phyloP scores from a whole-genome alignment of 2,329 filamentous ascomycete genomes.

The Pseudophaeomoniella oleicola region DNA sequence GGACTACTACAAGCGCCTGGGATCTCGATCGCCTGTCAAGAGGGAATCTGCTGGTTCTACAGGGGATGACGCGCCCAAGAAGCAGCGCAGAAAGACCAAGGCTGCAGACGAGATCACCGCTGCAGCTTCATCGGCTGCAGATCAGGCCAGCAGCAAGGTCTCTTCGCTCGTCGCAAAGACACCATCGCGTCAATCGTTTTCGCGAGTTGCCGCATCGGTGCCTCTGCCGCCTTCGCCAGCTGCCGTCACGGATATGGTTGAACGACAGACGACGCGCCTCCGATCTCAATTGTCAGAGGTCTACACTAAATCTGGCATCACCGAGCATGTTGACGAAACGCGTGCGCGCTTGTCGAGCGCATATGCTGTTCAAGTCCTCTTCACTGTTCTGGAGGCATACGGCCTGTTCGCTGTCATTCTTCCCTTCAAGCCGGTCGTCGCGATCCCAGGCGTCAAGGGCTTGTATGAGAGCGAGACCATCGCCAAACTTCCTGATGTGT shows the following conservation, averaged over 20 bases:
- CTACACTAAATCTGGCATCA: slow-evolving; percentile 21
- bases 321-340: slow-evolving; percentile 42
- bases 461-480: slow-evolving; percentile 16
- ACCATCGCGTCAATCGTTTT: slow-evolving; percentile 21
- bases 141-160: not conserved
- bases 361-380: slow-evolving; percentile 52
- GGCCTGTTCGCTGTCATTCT: slow-evolving; percentile 58
- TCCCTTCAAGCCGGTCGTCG: slow-evolving; percentile 56
- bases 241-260: slow-evolving; percentile 61
- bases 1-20: slow-evolving; percentile 62
- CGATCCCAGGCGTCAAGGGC: not conserved
- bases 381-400: slow-evolving; percentile 55
- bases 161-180: slow-evolving; percentile 4
- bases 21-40: slow-evolving; percentile 48
- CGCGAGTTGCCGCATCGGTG: slow-evolving; percentile 34
- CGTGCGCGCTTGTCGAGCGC: slow-evolving; percentile 56
- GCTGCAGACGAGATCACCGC: slow-evolving; percentile 23
- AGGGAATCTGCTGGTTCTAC: slow-evolving; percentile 26
- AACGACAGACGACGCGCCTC: slow-evolving; percentile 38
- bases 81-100: slow-evolving; percentile 23
- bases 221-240: slow-evolving; percentile 70
- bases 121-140: slow-evolving; percentile 3
- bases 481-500: slow-evolving; percentile 60
- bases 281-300: slow-evolving; percentile 18
- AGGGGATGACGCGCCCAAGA: slow-evolving; percentile 18